Base-by-base conservation (phyloP, 2,329 filamentous ascomycete species). In the Chaetomium globosum region DNA sequence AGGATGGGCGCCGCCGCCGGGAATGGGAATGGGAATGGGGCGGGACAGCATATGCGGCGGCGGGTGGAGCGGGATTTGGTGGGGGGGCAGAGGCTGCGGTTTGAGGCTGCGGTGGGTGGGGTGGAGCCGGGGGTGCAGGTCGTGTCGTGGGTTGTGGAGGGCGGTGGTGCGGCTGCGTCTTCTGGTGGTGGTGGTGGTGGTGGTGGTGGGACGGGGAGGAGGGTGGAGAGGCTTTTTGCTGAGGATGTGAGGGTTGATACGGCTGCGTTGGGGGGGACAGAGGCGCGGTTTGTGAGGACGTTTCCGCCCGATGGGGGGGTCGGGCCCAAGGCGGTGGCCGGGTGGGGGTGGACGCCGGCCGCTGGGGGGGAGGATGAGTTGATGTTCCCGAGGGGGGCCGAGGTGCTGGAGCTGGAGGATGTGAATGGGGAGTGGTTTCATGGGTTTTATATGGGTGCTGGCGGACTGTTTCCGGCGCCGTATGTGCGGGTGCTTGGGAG, bases 351-450 rank as follows among this genome's bases (percentile, higher is more conserved):
- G 83, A 93, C 89, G 73, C 92, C 92, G 0, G 83, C 84, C 2
- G 77, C 82, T 0, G 83, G 79, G 0, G 85, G 85, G 1, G 81
- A 80, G 23, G 91, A 97, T 74, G 94, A 98, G 78, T 78, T 98
- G 49, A 77, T 88, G 68, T 97, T 98, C 71, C 94, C 94, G 0
- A 88, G 87, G 59, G 88, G 90, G 10, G 93, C 93, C 0, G 91
- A 95, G 76, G 85, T 98, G 16, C 83, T 84, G 7, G 94, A 98
- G 79, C 87, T 90, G 46, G 89, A 94, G 75, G 90, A 95, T 75
- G 87, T 96, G 56, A 97, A 97, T 75, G 91, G 89, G 21, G 93
- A 97, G 75, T 98, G 93, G 93, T 93, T 85, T 73, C 90, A 89
- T 79, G 94, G 94, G 0, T 87, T 87, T 31, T 97, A 96, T 80